Base-by-base conservation (phyloP, 768 basidiomycete species). In the Leccinum variicolor region DNA sequence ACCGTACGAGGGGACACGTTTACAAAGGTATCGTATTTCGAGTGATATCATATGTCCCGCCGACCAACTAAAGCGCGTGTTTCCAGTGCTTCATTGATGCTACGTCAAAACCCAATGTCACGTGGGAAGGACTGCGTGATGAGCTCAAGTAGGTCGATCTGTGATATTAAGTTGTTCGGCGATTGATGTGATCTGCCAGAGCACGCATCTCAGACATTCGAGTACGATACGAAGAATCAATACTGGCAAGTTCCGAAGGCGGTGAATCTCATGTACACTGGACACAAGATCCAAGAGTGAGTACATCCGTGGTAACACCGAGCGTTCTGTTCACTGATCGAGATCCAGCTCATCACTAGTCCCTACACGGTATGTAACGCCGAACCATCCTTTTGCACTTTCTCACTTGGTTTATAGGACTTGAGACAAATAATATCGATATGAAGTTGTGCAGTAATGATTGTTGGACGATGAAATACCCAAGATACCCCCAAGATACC, bases 301-400 rank as follows among this genome's bases (percentile, higher is more conserved):
- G 66, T 53, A 8, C 25, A 41, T 25, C 21, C 8, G 9, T 23
- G 5, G 29, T 45, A 19, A 53, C 25, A 33, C 63, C 68, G 7
- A 33, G 47, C 3, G 8, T 55, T 31, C 6, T 41, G 1, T 50
- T 53, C 9, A 50, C 52, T 58, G 15, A 57, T 43, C 21, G 8
- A 2, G 15, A 21, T 52, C 6, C 8, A 69, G 68, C 39, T 26
- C 26, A 50, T 4, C 13, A 68, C 64, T 23, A 54, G 48, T 28
- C 50, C 49, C 23, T 39, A 19, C 17, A 43, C n/a, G 57, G 66
- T 62, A 58, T 57, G 31, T 43, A 14, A 9, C 26, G 2, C 65
- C 25, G 19, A 49, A 15, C 41, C 19, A 47, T 47, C 21, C 23
- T 10, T 83, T 71, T 19, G 36, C 41, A 77, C 79, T 11, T 75